Evolutionary conservation across 2,329 filamentous ascomycete genomes (phyloP), one percentile per base, ranked within the genome.

Genomic region (Incumbomyces delicatus): DNA sequence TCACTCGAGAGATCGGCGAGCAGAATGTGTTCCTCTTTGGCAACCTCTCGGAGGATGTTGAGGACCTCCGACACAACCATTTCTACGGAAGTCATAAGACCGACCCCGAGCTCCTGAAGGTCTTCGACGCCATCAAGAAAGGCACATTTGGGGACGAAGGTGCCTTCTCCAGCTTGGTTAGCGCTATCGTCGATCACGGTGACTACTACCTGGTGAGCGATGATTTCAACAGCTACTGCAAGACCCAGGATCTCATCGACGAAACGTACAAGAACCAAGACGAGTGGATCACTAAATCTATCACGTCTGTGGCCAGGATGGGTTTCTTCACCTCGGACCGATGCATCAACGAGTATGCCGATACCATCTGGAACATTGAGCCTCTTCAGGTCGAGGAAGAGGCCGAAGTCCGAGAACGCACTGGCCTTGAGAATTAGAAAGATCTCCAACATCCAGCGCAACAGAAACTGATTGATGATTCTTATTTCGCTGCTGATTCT

Each of bases 21-120:
- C 82, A 87, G 63, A 96, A 96, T 70, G 95, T 98, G 64, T 98
- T 98, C 80, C 78, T 98, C 57, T 96, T 98, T 63, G 92, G 92
- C 50, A 95, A 90, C 64, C 78, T 98, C 16, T 81, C 92, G 47
- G 92, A 98, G 66, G 88, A 96, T 58, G 92, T 98, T 34, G 92
- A 96, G 60, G 90, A 96, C 56, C 81, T 98, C 46, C 89, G 92
- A 41, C 88, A 96, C 67, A 74, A 76, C 16, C 90, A 96, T 71
- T 83, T 81, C 55, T 96, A 95, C 67, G 83, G 85, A 53, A 71
- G 79, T 34, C 86, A 94, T 70, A 68, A 76, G 31, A 72, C 96
- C 48, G 88, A 96, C 64, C 68, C 82, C 0, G 77, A 83, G 53
- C 80, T 98, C 34, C 69, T 76, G 54, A 79, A 81, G 56, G 92